These are phyloP conservation scores for Pichia sp. DNA, from an alignment of 1,139 yeast genomes.

Conservation along the genomic window DNA sequence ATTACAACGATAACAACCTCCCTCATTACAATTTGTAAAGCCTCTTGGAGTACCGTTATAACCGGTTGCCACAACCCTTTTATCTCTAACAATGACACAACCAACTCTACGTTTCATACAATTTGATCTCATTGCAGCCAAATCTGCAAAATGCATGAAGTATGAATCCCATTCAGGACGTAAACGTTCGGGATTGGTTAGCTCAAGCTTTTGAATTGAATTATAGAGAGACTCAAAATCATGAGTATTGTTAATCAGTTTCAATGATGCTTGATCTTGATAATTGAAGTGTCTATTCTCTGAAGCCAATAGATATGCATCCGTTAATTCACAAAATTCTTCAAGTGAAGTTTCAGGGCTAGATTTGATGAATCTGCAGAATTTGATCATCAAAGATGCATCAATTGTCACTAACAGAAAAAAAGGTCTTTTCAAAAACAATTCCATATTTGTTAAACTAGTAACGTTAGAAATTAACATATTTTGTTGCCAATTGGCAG, in stretches of 20 bases:
- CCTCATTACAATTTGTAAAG: constrained; percentile 81
- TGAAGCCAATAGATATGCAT: constrained; percentile 1
- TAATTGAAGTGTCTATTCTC: constrained; percentile 2
- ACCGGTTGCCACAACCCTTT: constrained; percentile 89
- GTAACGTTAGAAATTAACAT: constrained; percentile 54
- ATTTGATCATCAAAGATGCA: constrained; percentile 58
- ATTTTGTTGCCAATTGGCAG: constrained; percentile 60
- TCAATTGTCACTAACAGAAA: constrained; percentile 76
- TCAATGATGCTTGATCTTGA: constrained; percentile 48
- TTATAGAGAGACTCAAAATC: constrained; percentile 24
- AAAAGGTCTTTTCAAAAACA: constrained; percentile 69
- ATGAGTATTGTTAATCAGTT: constrained; percentile 53
- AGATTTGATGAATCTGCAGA: constrained; percentile 37
- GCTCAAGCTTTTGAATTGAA: constrained; percentile 43
- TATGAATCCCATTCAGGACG: constrained; percentile 96
- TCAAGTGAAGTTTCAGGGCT: constrained; percentile 29
- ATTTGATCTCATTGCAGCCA: constrained; percentile 87
- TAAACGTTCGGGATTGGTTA: constrained; percentile 54
- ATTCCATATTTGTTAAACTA: constrained; percentile 38
- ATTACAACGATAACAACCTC: constrained; percentile 90
- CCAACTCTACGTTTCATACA: constrained; percentile 98
- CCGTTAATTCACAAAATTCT: constrained; percentile 31
- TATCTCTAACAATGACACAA: constrained; percentile 83
- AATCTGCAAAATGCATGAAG: constrained; percentile 85
- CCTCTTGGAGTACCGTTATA: constrained; percentile 96